Evolutionary conservation across 2,329 filamentous ascomycete species (phyloP).

Genomic region (Neophaeococcomyces mojaviensis): DNA sequence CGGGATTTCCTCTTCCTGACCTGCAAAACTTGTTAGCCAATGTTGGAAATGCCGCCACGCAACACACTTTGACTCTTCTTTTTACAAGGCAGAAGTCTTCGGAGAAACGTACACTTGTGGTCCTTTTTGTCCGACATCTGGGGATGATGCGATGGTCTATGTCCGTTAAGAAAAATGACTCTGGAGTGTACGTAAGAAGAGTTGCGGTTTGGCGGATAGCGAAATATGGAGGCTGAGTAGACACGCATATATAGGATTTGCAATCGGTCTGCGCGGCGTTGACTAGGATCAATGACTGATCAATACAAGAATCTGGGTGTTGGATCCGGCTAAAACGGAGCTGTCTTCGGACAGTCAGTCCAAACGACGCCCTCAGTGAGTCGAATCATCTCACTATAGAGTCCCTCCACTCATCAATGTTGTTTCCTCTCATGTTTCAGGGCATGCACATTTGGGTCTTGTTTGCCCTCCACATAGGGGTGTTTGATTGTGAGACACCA

Average conservation of each 20-base stretch:
- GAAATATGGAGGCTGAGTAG: too few species aligned
- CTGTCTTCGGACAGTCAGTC: too few species aligned
- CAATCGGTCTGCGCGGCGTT: too few species aligned
- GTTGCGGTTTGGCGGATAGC: too few species aligned
- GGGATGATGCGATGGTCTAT: neutral
- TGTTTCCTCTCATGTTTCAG: constrained; percentile 8
- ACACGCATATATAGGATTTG: too few species aligned
- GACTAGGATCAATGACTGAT: too few species aligned
- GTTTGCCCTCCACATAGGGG: constrained; percentile 41
- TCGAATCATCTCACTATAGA: too few species aligned
- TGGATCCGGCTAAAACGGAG: too few species aligned
- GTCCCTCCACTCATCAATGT: neutral
- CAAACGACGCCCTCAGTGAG: too few species aligned
- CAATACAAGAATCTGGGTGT: too few species aligned
- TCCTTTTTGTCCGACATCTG: neutral
- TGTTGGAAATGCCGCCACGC: neutral
- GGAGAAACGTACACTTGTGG: constrained; percentile 1
- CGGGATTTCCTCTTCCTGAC: neutral
- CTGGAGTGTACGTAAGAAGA: too few species aligned
- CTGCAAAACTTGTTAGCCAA: neutral
- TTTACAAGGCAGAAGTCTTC: constrained; percentile 2
- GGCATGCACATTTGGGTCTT: constrained; percentile 12
- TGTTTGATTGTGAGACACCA: constrained; percentile 99
- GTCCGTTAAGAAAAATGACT: too few species aligned
- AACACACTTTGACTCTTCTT: neutral